Conservation (phyloP, 2,329 filamentous ascomycete species). For the Thermothelomyces thermophilus region DNA sequence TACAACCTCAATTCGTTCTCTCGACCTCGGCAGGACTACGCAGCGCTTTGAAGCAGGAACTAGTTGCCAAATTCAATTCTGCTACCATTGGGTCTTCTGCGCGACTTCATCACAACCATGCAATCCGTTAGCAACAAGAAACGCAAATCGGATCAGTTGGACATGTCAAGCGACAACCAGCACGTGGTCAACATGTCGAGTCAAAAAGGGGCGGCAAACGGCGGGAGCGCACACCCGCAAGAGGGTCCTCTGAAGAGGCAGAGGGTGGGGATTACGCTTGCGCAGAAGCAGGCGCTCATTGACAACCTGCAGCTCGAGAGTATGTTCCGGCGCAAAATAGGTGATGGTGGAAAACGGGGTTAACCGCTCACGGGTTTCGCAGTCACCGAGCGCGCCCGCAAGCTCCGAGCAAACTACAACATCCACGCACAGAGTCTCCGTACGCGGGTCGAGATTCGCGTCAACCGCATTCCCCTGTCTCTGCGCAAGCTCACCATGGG, state of each 20-base stretch:
- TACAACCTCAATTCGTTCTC: not conserved
- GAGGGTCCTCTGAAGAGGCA: conserved; percentile 58
- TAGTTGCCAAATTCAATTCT: not conserved
- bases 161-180: conserved; percentile 25
- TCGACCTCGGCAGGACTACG: not conserved
- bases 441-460: conserved; percentile 81
- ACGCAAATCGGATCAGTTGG: conserved; percentile 37
- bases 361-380: conserved; percentile 16
- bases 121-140: conserved; percentile 33
- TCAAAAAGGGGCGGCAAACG: conserved; percentile 31
- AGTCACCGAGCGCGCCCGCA: conserved; percentile 85
- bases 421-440: conserved; percentile 80
- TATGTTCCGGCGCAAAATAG: conserved; percentile 41
- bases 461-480: conserved; percentile 81
- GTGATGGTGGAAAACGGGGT: not conserved
- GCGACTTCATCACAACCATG: not conserved
- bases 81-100: not conserved
- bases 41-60: not conserved
- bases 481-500: conserved; percentile 76
- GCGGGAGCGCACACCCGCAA: conserved; percentile 32
- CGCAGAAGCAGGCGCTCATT: conserved; percentile 79
- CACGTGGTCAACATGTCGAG: conserved; percentile 21
- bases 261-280: conserved; percentile 54
- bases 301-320: conserved; percentile 87
- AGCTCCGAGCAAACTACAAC: conserved; percentile 81